Base-by-base conservation (phyloP, 495 filamentous ascomycete genomes). In the Staphylotrichum tortipilum region DNA sequence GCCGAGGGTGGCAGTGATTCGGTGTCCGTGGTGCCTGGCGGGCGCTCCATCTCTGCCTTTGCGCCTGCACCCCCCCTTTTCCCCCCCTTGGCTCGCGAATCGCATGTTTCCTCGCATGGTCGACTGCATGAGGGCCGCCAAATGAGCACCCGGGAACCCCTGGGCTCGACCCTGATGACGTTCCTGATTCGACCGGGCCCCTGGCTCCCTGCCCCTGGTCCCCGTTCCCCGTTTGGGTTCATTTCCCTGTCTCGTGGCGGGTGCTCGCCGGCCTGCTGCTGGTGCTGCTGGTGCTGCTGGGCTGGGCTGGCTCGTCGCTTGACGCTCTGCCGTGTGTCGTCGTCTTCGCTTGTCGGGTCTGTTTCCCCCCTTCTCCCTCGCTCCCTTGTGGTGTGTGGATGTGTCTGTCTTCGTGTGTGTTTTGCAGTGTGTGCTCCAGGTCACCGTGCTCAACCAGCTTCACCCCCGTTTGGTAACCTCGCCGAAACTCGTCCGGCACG, bases 111-210 rank as follows among this genome's bases (percentile, higher is more conserved):
- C 49, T 52, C 35, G n/a, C 54, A 19, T 33, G 51, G 60, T 65
- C 45, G 26, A 49, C 44, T 29, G 49, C 44, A 51, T 44, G 43
- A 56, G 19, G 37, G 34, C 54, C 47, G 55, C 56, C 59, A 56
- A 46, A 41, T 40, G 37, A 34, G 46, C 29, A 21, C 46, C 49
- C 53, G 55, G 50, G 54, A 38, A 28, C 8, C 33, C 39, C 43
- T 48, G 29, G 53, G 43, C 14, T 42, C 7, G 31, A 31, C 45
- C 49, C 53, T 53, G 55, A 54, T 57, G 52, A 26, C 49, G 39
- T 45, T 53, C 54, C 50, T 63, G 50, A 67, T 67, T 67, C 57
- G 64, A 52, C 54, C 50, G 51, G 29, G 42, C 23, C 50, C 49
- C 52, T 23, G 43, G 52, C 30, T 54, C 37, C 37, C 42, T 33